Conservation (phyloP, 2,329 filamentous ascomycete species). For the Emergomyces africanus region DNA sequence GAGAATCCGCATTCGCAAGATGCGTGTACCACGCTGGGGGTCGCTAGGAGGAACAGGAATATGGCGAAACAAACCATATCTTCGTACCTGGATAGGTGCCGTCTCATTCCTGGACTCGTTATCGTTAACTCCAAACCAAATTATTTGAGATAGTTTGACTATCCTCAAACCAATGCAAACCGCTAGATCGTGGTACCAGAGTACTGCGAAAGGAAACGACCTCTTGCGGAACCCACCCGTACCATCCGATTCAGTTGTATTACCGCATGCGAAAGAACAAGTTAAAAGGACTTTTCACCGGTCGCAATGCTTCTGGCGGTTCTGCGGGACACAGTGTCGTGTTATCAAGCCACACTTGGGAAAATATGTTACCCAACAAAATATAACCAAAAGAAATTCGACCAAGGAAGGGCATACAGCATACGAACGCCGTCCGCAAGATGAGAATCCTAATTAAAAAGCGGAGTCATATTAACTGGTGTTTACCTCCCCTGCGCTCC, state of each 20-base stretch:
- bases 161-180: background rate
- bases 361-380: background rate
- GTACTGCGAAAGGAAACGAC: background rate
- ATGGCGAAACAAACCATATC: background rate
- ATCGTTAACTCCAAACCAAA: background rate
- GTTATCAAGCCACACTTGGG: background rate
- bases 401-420: background rate
- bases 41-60: background rate
- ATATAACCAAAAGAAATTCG: background rate
- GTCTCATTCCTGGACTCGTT: background rate
- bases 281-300: background rate
- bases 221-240: background rate
- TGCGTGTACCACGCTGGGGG: conserved; percentile 2
- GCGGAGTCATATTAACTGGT: background rate
- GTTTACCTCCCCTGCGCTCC: too few species aligned
- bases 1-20: conserved; percentile 11
- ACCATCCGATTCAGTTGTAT: background rate
- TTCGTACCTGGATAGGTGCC: background rate
- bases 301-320: background rate
- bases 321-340: background rate
- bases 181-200: background rate
- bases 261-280: background rate
- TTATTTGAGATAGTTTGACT: background rate
- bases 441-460: background rate
- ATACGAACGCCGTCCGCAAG: background rate